Base-by-base conservation (phyloP, 2,329 filamentous ascomycete genomes). In the Fusarium sp. region DNA sequence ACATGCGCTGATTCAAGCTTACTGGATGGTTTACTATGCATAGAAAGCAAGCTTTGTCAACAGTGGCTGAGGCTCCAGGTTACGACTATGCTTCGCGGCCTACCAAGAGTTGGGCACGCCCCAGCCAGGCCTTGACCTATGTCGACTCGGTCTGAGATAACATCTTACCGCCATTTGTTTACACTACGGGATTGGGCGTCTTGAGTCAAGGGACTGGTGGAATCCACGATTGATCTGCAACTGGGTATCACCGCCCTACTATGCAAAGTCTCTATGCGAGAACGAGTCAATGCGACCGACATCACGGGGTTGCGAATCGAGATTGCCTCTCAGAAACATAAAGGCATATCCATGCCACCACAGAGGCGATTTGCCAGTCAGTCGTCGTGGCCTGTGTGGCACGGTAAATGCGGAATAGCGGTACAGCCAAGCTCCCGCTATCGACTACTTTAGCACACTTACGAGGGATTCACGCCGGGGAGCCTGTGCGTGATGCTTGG, bases 131-230 rank as follows among this genome's bases (percentile, higher is more conserved):
- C 27, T 51, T 51, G 17, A 31, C 46, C 46, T 31, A 31, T 51
- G 31, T 51, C 24, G 46, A 51, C 27, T 51, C 3, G 46, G 17
- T 31, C 46, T 51, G 24, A 68, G 22, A 40, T 58, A 44, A 66
- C 62, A 72, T 62, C 65, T 72, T 59, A 69, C 70, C 69, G 70
- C 69, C 33, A 40, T 64, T 71, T 44, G 53, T 66, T 31, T 11
- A 44, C 29, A 58, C 16, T 6, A 10, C 10, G n/a, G 16, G 20
- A 14, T 40, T 40, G 24, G 14, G 16, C 27, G 5, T 22, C 31
- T 60, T 44, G 4, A 33, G 20, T 24, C 46, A 51, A 53, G 35
- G 10, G 31, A 33, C 20, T 58, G 38, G 36, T 64, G 29, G 56
- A 63, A 42, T 60, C 58, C 57, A 44, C 33, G 42, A 31, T 29